A percentile compares a stretch with the other conserved stretches of the same genome.
phyloP scores from a whole-genome alignment of 2,329 filamentous ascomycete species.

The Cryphonectria carpinicola region DNA sequence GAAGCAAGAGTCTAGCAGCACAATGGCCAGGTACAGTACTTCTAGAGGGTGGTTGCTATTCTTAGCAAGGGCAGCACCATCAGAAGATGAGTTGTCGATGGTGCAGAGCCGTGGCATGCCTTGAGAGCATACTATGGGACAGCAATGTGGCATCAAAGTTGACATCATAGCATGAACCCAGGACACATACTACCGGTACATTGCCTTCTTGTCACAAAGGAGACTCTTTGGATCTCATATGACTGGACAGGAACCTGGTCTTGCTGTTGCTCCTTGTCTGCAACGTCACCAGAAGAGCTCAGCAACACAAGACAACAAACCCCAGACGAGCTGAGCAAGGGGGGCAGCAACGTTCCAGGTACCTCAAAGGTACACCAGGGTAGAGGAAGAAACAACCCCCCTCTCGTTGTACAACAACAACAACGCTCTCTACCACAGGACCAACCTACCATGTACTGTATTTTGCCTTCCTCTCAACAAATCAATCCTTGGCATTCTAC shows the following conservation, averaged over 20 bases:
- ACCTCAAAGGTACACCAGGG: neutral
- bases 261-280: neutral
- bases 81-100: slow-evolving; percentile 14
- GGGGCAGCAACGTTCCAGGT: neutral
- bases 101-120: slow-evolving; percentile 4
- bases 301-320: neutral
- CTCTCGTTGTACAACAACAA: neutral
- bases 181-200: neutral
- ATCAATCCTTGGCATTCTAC: slow-evolving; percentile 6
- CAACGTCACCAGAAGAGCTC: neutral
- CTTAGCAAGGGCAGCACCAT: slow-evolving; percentile 5
- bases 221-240: neutral
- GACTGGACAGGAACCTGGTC: neutral
- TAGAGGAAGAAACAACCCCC: neutral
- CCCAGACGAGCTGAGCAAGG: neutral
- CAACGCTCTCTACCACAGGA: neutral
- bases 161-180: slow-evolving; percentile 13
- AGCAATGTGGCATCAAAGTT: slow-evolving; percentile 11
- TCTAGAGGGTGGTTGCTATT: neutral
- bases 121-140: neutral
- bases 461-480: neutral
- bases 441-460: neutral
- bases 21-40: neutral
- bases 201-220: neutral
- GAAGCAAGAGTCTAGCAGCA: neutral